These are phyloP conservation scores for Pseudodiploospora longispora DNA, from an alignment of 2,329 filamentous ascomycete species.

Conservation along the genomic window DNA sequence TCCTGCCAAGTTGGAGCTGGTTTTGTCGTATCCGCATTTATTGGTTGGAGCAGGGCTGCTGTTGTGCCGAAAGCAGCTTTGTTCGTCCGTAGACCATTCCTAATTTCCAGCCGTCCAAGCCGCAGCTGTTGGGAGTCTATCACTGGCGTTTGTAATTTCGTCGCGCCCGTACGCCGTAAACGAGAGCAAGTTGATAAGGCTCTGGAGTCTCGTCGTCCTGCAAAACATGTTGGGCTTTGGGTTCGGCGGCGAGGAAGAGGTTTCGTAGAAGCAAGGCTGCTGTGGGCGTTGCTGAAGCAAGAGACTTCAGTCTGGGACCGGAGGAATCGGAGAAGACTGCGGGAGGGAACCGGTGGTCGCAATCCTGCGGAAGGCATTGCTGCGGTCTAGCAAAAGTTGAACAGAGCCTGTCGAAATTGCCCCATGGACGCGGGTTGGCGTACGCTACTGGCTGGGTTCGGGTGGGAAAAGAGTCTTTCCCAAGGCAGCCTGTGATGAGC, in stretches of 20 bases:
- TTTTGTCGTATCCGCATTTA: slow-evolving; percentile 13
- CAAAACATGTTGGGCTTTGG: slow-evolving; percentile 7
- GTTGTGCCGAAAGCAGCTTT: slow-evolving; percentile 24
- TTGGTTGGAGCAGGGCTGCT: slow-evolving; percentile 12
- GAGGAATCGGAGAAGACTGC: slow-evolving; percentile 61
- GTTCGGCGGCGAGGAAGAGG: slow-evolving; percentile 13
- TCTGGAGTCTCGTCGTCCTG: slow-evolving; percentile 1
- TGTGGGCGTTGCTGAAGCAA: slow-evolving; percentile 38
- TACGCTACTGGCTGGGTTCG: too few species aligned
- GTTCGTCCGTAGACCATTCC: slow-evolving; percentile 6
- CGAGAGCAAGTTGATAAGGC: slow-evolving; percentile 7
- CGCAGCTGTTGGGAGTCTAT: slow-evolving; percentile 17
- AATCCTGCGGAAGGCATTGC: slow-evolving; percentile 37
- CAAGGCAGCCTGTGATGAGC: too few species aligned
- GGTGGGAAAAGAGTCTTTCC: too few species aligned
- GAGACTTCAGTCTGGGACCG: slow-evolving; percentile 58
- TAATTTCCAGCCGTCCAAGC: slow-evolving; percentile 8
- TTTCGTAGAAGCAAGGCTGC: slow-evolving; percentile 5
- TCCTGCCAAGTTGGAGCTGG: slow-evolving; percentile 36
- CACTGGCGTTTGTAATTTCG: slow-evolving; percentile 21
- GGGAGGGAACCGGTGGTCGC: slow-evolving; percentile 41
- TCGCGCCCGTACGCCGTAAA: background rate
- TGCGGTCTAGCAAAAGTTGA: slow-evolving; percentile 9
- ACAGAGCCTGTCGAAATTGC: background rate
- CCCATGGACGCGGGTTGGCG: too few species aligned